Conservation (phyloP, 2,329 filamentous ascomycete species). For the Penicillium sp. region DNA sequence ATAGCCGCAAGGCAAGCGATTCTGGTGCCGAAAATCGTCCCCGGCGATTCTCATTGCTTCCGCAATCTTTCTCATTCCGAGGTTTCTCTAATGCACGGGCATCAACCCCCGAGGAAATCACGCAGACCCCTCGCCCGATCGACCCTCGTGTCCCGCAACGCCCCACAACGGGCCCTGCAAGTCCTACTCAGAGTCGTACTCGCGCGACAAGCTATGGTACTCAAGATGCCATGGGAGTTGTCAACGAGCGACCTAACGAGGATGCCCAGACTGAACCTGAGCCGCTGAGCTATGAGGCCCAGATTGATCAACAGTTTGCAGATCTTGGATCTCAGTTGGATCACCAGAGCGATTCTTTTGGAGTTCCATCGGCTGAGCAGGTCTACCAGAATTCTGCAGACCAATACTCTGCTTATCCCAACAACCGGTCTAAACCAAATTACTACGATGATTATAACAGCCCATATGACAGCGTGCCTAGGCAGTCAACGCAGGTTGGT, state of each 20-base stretch:
- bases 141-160: slow-evolving; percentile 31
- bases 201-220: slow-evolving; percentile 36
- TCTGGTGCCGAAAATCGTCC: slow-evolving; percentile 61
- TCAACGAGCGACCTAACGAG: slow-evolving; percentile 32
- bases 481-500: slow-evolving; percentile 45
- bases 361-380: slow-evolving; percentile 31
- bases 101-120: slow-evolving; percentile 47
- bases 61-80: slow-evolving; percentile 63
- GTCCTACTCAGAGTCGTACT: slow-evolving; percentile 15
- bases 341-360: slow-evolving; percentile 31
- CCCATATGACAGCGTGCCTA: slow-evolving; percentile 40
- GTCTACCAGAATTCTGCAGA: slow-evolving; percentile 34
- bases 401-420: slow-evolving; percentile 31
- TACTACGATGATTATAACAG: slow-evolving; percentile 52
- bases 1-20: slow-evolving; percentile 69
- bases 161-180: slow-evolving; percentile 38
- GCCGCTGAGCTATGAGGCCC: slow-evolving; percentile 38
- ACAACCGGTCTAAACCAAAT: slow-evolving; percentile 36
- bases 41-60: slow-evolving; percentile 70
- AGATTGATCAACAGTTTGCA: slow-evolving; percentile 45
- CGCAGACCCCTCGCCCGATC: slow-evolving; percentile 39
- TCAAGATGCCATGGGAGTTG: slow-evolving; percentile 32
- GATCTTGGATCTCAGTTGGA: slow-evolving; percentile 38
- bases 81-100: slow-evolving; percentile 59
- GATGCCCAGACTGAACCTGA: slow-evolving; percentile 31